These are phyloP conservation scores for Rhizopus sp. DNA, from an alignment of 371 early-diverging fungal genomes.

Conservation along the genomic window DNA sequence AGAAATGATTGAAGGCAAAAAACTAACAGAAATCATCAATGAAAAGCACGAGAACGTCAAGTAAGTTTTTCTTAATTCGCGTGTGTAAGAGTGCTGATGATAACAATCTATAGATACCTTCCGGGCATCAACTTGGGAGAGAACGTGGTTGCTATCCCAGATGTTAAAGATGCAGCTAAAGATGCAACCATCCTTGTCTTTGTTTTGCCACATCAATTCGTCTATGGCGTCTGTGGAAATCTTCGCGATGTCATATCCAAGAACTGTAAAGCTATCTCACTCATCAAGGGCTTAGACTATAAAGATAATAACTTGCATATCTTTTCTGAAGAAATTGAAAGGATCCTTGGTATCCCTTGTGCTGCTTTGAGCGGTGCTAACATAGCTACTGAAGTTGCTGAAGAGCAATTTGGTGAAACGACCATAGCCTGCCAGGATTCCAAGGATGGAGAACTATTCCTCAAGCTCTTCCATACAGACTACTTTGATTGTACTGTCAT, in stretches of 20 bases:
- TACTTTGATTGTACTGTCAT: constrained; percentile 85
- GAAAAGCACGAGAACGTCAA: constrained; percentile 92
- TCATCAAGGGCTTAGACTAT: constrained; percentile 93
- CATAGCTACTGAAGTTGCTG: constrained; percentile 88
- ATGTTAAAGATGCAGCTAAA: constrained; percentile 73
- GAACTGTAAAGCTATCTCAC: constrained; percentile 76
- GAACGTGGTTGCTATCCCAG: constrained; percentile 74
- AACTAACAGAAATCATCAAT: constrained; percentile 95
- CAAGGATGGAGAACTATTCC: constrained; percentile 79
- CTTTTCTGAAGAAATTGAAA: constrained; percentile 74
- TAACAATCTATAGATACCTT: constrained; percentile 63
- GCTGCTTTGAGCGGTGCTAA: constrained; percentile 97
- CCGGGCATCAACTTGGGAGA: constrained; percentile 84
- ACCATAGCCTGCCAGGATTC: constrained; percentile 76
- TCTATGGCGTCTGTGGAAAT: constrained; percentile 73
- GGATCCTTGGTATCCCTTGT: constrained; percentile 80
- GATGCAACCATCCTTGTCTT: constrained; percentile 91
- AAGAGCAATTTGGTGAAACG: constrained; percentile 89
- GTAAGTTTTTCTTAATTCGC: constrained; percentile 33
- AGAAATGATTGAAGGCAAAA: constrained; percentile 80
- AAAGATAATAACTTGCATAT: constrained; percentile 69
- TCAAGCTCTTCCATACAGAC: constrained; percentile 52
- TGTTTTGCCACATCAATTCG: constrained; percentile 97
- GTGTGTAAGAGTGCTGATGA: neutral
- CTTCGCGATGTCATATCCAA: constrained; percentile 19